phyloP scores from a whole-genome alignment of 331 rosid species.

The Quercus tomentella region DNA sequence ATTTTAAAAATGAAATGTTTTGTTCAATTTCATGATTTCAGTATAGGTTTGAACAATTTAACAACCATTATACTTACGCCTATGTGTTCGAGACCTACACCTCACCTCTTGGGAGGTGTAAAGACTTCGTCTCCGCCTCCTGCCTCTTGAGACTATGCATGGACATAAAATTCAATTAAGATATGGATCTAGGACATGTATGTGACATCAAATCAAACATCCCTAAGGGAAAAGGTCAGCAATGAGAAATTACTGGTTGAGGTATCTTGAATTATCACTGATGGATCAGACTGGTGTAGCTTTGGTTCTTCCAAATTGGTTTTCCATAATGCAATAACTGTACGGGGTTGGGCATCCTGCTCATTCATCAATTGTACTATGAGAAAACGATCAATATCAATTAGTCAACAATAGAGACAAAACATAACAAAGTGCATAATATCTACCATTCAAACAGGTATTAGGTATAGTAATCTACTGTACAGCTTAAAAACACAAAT shows the following conservation, averaged over 20 bases:
- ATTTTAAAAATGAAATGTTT: neutral
- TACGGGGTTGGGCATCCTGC: slow-evolving; percentile 83
- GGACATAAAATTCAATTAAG: slow-evolving; percentile 28
- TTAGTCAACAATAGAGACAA: neutral
- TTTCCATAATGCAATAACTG: slow-evolving; percentile 71
- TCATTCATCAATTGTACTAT: slow-evolving; percentile 23
- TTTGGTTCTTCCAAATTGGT: slow-evolving; percentile 80
- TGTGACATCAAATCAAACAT: slow-evolving; percentile 2
- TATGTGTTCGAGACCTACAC: slow-evolving; percentile 26
- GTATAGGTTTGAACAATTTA: neutral
- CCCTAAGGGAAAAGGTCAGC: slow-evolving; percentile 2
- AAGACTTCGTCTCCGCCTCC: slow-evolving; percentile 34
- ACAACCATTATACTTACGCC: slow-evolving; percentile 35
- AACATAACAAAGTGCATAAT: neutral
- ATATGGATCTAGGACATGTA: slow-evolving; percentile 8
- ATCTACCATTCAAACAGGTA: neutral
- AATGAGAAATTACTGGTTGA: slow-evolving; percentile 49
- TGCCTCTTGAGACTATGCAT: slow-evolving; percentile 39
- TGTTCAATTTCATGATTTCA: slow-evolving; percentile 1
- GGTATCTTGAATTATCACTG: slow-evolving; percentile 55
- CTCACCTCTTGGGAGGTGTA: slow-evolving; percentile 4
- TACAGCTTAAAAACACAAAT: neutral
- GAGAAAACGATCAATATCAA: slow-evolving; percentile 15
- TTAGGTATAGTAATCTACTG: neutral
- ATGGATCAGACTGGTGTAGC: slow-evolving; percentile 72